A percentile compares a stretch with the other conserved stretches of the same genome.
These are phyloP conservation scores for Fusarium papillatum DNA, from an alignment of 2,329 filamentous ascomycete species.

Conservation along the genomic window DNA sequence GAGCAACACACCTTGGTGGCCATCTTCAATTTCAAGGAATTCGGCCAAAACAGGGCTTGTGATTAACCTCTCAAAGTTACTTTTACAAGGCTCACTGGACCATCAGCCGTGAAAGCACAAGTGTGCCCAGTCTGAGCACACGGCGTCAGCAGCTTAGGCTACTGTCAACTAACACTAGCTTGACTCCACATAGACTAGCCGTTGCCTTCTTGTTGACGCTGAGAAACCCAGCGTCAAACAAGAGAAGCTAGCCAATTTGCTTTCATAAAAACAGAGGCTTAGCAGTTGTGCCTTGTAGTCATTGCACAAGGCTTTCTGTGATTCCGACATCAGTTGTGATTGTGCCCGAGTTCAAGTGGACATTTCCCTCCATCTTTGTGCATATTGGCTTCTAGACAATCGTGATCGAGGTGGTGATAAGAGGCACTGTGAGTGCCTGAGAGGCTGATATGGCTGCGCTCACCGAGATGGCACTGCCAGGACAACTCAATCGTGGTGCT, in stretches of 20 bases:
- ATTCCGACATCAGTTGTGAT: background rate
- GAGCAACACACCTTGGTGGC: background rate
- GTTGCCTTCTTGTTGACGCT: background rate
- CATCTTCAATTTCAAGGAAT: background rate
- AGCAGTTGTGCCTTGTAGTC: background rate
- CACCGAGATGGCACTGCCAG: background rate
- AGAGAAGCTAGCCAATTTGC: background rate
- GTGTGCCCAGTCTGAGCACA: background rate
- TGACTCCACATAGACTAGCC: background rate
- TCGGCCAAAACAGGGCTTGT: background rate
- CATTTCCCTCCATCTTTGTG: background rate
- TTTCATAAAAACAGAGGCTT: conserved; percentile 1
- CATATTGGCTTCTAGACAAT: background rate
- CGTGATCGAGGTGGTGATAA: background rate
- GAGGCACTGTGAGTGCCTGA: conserved; percentile 14
- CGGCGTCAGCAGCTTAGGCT: background rate
- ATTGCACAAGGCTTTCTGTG: background rate
- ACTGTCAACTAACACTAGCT: background rate
- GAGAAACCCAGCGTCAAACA: background rate
- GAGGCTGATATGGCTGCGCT: background rate
- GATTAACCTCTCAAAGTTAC: background rate
- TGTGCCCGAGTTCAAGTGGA: background rate
- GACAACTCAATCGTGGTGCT: background rate
- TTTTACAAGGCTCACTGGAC: background rate
- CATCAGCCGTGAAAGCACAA: background rate